A percentile compares a stretch with the other conserved stretches of the same genome.
Evolutionary conservation across 176 grass and related monocot species (phyloP).

Genomic region (Zea mays): DNA sequence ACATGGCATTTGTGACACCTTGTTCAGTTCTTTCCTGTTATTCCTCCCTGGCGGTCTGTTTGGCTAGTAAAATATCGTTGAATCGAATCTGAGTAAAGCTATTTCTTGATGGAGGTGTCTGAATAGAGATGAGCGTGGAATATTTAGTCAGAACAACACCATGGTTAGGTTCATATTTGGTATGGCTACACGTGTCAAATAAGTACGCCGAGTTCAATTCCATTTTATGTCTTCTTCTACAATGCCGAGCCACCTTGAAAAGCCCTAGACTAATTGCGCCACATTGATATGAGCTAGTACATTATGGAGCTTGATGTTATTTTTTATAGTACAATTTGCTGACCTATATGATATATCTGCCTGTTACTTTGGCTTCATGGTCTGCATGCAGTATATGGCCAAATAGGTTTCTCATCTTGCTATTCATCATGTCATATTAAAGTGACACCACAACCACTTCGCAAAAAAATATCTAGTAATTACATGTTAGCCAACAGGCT

Average conservation of each 20-base stretch:
- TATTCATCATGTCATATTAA: conserved; percentile 18
- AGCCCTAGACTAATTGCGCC: not conserved
- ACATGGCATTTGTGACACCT: conserved; percentile 16
- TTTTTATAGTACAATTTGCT: conserved; percentile 8
- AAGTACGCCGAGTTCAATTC: not conserved
- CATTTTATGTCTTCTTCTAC: not conserved
- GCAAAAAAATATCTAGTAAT: conserved; percentile 9
- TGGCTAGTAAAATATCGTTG: not conserved
- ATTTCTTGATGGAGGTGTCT: not conserved
- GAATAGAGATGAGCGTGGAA: not conserved
- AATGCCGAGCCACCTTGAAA: not conserved
- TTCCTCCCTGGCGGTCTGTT: not conserved
- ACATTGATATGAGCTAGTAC: not conserved
- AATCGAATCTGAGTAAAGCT: not conserved
- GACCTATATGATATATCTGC: not conserved
- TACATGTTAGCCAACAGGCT: not conserved
- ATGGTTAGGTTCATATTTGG: not conserved
- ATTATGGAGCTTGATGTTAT: conserved; percentile 15
- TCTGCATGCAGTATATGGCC: not conserved
- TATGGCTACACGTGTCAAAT: not conserved
- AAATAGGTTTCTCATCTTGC: not conserved
- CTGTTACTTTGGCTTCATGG: not conserved
- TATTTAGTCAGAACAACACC: not conserved
- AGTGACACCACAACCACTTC: conserved; percentile 9
- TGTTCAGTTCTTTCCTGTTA: not conserved